Conservation (phyloP, 1,139 yeast genomes). For the Yamadazyma aaseri region DNA sequence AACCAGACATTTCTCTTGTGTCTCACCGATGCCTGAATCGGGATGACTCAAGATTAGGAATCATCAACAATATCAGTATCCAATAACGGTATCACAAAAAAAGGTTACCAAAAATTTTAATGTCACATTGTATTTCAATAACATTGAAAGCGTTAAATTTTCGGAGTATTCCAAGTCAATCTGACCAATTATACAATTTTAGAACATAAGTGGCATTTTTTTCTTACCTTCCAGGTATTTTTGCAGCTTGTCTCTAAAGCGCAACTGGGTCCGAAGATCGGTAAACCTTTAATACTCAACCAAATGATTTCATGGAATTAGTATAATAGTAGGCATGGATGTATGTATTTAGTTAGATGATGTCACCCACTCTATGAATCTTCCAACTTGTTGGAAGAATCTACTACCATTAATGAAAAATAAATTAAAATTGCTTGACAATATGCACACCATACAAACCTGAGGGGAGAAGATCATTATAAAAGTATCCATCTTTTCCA, state of each 20-base stretch:
- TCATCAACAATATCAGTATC: conserved; percentile 1
- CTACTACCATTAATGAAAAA: too few relatives aligned
- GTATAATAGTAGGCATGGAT: too few relatives aligned
- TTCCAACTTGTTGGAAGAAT: too few relatives aligned
- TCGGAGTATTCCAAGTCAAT: background rate
- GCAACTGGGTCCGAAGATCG: conserved; percentile 5
- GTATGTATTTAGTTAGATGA: too few relatives aligned
- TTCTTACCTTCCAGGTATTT: conserved; percentile 1
- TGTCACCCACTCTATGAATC: too few relatives aligned
- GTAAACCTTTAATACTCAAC: too few relatives aligned
- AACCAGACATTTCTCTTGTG: too few relatives aligned
- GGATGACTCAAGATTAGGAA: background rate
- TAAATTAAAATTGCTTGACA: too few relatives aligned
- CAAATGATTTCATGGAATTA: too few relatives aligned
- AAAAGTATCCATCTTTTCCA: too few relatives aligned
- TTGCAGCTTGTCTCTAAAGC: conserved; percentile 2
- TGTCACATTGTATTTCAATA: background rate
- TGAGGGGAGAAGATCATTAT: too few relatives aligned
- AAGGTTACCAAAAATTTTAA: background rate
- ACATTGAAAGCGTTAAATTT: background rate
- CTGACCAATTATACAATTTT: background rate
- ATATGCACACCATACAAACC: too few relatives aligned
- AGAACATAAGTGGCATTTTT: conserved; percentile 10
- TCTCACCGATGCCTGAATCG: conserved; percentile 3
- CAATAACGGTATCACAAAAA: background rate